A percentile compares a stretch with the other conserved stretches of the same genome.
Conservation (phyloP, 2,329 filamentous ascomycete species). For the Tolypocladium nubicola region DNA sequence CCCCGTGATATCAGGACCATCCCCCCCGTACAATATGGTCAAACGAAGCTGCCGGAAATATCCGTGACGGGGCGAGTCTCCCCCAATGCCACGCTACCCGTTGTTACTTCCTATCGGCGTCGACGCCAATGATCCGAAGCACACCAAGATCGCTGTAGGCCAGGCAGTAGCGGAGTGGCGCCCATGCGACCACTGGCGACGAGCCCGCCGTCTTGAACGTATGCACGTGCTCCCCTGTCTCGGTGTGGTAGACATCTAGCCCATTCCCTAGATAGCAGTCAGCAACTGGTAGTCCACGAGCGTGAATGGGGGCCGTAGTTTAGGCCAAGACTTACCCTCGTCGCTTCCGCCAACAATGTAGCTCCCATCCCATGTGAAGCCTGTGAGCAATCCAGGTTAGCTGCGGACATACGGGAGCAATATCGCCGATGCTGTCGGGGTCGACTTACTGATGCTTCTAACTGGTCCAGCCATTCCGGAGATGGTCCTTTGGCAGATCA, state of each 20-base stretch:
- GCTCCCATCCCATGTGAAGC: constrained; percentile 69
- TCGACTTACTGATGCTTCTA: constrained; percentile 50
- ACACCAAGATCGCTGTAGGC: constrained; percentile 62
- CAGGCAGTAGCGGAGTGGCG: constrained; percentile 62
- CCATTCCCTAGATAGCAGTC: constrained; percentile 35
- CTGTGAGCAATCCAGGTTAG: constrained; percentile 19
- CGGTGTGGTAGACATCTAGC: constrained; percentile 59
- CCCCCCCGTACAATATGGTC: neutral
- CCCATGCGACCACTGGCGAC: constrained; percentile 62
- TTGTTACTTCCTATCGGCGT: constrained; percentile 29
- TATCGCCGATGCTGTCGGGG: neutral
- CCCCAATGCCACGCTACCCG: too few relatives aligned
- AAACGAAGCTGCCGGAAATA: neutral
- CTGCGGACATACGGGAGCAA: neutral
- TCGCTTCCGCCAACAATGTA: constrained; percentile 67
- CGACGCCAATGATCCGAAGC: constrained; percentile 57
- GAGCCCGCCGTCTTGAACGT: constrained; percentile 58
- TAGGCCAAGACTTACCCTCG: constrained; percentile 38
- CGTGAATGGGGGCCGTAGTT: neutral
- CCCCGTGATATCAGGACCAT: neutral
- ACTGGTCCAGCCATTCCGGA: constrained; percentile 60
- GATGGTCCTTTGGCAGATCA: constrained; percentile 64
- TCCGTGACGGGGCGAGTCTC: neutral
- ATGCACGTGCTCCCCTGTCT: constrained; percentile 63
- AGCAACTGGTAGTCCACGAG: neutral